Percentiles rank a stretch among this genome's conserved stretches.
These are phyloP conservation scores for Oryza rufipogon DNA, from an alignment of 176 grass and related monocot species.

Conservation along the genomic window DNA sequence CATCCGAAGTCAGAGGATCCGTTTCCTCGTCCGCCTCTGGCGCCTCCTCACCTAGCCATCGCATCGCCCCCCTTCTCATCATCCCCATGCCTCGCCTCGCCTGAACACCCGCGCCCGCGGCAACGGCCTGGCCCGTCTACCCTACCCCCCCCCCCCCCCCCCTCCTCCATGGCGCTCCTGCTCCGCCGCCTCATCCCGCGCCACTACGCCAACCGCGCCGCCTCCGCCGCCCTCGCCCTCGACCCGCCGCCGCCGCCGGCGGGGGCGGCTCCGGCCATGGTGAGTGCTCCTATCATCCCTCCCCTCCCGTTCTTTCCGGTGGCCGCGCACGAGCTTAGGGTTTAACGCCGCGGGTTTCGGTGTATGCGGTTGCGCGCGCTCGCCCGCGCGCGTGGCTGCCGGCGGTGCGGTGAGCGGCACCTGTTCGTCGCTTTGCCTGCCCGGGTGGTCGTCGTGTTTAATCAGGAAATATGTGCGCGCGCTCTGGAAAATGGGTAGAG, in stretches of 20 bases:
- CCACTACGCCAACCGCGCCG: constrained; percentile 44
- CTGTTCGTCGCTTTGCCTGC: constrained; percentile 25
- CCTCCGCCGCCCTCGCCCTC: neutral
- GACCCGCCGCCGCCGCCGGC: constrained; percentile 17
- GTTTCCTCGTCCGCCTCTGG: no score
- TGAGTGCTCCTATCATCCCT: constrained; percentile 15
- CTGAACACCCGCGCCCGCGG: constrained; percentile 4
- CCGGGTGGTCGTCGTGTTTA: neutral
- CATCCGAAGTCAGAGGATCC: no score
- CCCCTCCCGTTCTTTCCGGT: neutral
- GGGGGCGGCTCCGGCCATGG: constrained; percentile 45
- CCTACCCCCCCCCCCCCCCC: neutral
- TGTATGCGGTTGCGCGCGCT: no score
- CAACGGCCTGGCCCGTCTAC: neutral
- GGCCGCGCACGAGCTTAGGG: neutral
- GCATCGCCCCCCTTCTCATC: neutral
- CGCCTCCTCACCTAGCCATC: no score
- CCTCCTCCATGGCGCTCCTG: constrained; percentile 65
- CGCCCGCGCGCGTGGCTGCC: no score
- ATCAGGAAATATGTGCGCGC: no score
- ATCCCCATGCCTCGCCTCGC: constrained; percentile 31
- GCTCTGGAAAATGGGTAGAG: no score
- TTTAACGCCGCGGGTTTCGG: neutral
- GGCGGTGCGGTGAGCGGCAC: neutral
- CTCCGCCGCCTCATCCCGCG: constrained; percentile 63